Evolutionary conservation across 352 stramenopile species (phyloP).

Genomic region (Hyaloperonospora arabidopsidis): DNA sequence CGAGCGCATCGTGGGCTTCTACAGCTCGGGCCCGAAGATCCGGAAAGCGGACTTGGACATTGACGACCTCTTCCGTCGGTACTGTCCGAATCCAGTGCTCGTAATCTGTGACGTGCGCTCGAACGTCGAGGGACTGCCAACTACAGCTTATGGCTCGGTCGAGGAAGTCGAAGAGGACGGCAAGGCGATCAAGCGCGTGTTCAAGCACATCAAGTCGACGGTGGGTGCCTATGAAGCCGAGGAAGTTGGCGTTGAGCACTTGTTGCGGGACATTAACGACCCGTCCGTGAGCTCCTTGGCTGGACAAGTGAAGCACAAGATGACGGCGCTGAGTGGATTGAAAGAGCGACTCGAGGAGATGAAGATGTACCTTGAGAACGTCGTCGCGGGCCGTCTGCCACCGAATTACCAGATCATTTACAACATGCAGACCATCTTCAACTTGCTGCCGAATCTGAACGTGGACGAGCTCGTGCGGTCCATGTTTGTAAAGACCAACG

Average conservation of each 20-base stretch:
- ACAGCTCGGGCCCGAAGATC: constrained; percentile 96
- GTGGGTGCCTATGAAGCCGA: constrained; percentile 94
- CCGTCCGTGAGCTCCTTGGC: constrained; percentile 97
- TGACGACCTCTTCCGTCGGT: constrained; percentile 91
- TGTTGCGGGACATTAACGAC: constrained; percentile 99
- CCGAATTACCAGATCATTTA: constrained; percentile 94
- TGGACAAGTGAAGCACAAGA: constrained; percentile 97
- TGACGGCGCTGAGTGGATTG: constrained; percentile 91
- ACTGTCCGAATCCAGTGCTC: constrained; percentile 93
- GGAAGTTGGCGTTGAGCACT: constrained; percentile 97
- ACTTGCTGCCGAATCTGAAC: constrained; percentile 98
- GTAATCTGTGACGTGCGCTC: constrained; percentile 98
- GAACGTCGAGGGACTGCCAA: constrained; percentile 93
- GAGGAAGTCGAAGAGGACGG: constrained; percentile 95
- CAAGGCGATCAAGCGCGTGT: constrained; percentile 94
- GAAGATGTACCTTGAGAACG: constrained; percentile 95
- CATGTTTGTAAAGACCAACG: constrained; percentile 99
- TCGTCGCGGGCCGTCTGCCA: constrained; percentile 69
- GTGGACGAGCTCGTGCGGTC: constrained; percentile 93
- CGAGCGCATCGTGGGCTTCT: constrained; percentile 98
- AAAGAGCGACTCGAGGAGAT: constrained; percentile 95
- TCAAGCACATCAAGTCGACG: constrained; percentile 95
- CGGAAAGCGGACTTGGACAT: constrained; percentile 92
- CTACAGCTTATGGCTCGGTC: constrained; percentile 94
- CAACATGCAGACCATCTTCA: constrained; percentile 99